A percentile compares a stretch with the other conserved stretches of the same genome.
These are phyloP conservation scores for Colletotrichum sp. DNA, from an alignment of 2,329 filamentous ascomycete species.

Conservation along the genomic window DNA sequence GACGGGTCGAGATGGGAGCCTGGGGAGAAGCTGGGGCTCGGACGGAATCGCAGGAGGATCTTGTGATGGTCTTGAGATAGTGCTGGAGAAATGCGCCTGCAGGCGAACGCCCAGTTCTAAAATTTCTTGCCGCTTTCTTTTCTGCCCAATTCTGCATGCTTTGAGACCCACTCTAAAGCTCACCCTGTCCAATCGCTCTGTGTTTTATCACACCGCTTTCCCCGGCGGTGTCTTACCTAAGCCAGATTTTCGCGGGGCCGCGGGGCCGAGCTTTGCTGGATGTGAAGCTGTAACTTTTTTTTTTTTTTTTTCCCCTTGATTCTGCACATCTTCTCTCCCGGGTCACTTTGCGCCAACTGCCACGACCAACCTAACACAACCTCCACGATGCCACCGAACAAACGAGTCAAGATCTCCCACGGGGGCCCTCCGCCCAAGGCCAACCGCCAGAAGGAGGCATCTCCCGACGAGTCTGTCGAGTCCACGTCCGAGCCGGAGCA, in stretches of 20 bases:
- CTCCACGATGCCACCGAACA: background rate
- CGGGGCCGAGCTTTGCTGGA: background rate
- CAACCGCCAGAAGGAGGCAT: background rate
- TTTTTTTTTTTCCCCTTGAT: background rate
- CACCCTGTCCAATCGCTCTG: background rate
- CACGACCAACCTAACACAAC: background rate
- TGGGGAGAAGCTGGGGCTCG: background rate
- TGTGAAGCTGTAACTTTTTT: background rate
- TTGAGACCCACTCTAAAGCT: background rate
- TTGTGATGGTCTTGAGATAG: background rate
- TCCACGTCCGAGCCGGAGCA: constrained; percentile 7
- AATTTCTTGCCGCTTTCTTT: background rate
- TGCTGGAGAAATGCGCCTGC: background rate
- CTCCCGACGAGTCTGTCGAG: background rate
- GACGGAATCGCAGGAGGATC: background rate
- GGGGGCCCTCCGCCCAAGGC: background rate
- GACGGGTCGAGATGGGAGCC: background rate
- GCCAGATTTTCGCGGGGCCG: constrained; percentile 11
- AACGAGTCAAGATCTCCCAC: background rate
- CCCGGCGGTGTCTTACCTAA: background rate
- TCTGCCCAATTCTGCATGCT: background rate
- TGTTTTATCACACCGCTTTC: background rate
- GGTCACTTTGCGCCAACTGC: background rate
- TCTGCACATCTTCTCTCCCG: background rate
- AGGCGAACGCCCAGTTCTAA: background rate